Evolutionary conservation across 306 rosid genomes (phyloP), one percentile per base, ranked within the genome.

Genomic region (Mimosa bimucronata): DNA sequence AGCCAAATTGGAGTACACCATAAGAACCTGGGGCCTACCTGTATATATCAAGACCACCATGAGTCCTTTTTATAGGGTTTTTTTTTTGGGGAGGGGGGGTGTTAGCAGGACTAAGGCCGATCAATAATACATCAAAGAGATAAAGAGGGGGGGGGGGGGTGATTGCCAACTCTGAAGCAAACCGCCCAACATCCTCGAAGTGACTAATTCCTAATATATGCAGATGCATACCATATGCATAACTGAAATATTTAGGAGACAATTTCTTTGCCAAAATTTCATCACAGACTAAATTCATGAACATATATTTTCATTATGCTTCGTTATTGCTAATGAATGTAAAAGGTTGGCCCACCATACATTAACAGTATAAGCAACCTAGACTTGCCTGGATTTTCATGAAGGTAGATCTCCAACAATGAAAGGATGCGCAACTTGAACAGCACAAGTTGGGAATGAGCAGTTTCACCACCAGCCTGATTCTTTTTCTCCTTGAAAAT

Each of bases 371-470:
- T 37, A 75, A 60, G 19, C 38, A 64, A 50, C 55, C 38, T 25
- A 61, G 44, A 81, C 88, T 87, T 83, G 81, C 99, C 96, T 80
- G 97, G 90, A 89, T 93, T 93, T 87, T 96, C 98, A 80, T 89
- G 96, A 72, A 96, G 90, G 91, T 88, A 96, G 80, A 96, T 89
- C 87, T 96, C 98, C 84, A 96, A 87, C 83, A 96, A 78, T 30
- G 99, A 89, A 74, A 96, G 97, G 74, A 93, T 93, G 55, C 98
- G 93, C 55, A 93, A 90, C 85, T 96, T 96, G 85, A 96, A 96
- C 75, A 89, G 83, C 87, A 90, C 82, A 77, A 96, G 99, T 86
- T 91, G 99, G 65, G 90, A 92, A 77, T 91, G 97, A 31, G 98
- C 97, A 66, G 94, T 89, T 77, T 93, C 99, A 71, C 84, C 85